These are phyloP conservation scores for Arthrobotrys pseudoclavata DNA, from an alignment of 2,329 filamentous ascomycete species.

Conservation along the genomic window DNA sequence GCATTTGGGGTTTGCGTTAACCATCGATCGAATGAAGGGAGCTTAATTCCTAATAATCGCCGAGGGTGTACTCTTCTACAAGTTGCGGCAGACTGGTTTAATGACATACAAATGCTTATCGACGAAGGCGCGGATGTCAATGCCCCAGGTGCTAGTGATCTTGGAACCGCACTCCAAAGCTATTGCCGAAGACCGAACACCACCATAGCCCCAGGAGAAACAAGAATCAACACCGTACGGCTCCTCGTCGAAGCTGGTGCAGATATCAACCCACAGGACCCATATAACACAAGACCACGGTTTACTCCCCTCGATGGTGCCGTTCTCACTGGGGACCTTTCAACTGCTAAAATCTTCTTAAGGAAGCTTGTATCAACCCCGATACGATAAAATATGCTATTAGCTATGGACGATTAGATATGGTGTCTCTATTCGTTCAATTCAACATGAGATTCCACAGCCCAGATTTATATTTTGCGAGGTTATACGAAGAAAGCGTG, in stretches of 20 bases:
- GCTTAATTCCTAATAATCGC: not conserved
- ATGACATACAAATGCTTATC: constrained; percentile 1
- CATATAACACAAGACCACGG: not conserved
- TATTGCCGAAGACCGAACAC: constrained; percentile 16
- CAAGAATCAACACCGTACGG: constrained; percentile 15
- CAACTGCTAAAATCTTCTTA: constrained; percentile 26
- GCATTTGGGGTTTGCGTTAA: not conserved
- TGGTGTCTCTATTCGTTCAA: constrained; percentile 44
- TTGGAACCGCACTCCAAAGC: constrained; percentile 35
- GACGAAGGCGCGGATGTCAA: constrained; percentile 14
- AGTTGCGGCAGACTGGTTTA: constrained; percentile 30
- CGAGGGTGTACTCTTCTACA: constrained; percentile 32
- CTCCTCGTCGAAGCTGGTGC: constrained; percentile 30
- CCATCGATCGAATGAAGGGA: not conserved
- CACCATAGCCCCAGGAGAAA: not conserved
- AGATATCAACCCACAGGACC: constrained; percentile 7
- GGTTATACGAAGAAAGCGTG: not conserved
- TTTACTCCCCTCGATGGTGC: constrained; percentile 27
- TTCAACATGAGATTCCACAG: constrained; percentile 1
- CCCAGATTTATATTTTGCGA: not conserved
- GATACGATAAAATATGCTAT: constrained; percentile 14
- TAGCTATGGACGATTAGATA: constrained; percentile 26
- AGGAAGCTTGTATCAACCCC: constrained; percentile 1
- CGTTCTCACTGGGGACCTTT: constrained; percentile 24
- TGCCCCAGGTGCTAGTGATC: not conserved